phyloP scores from a whole-genome alignment of 177 flowering plant species.

The Tripterygium wilfordii region DNA sequence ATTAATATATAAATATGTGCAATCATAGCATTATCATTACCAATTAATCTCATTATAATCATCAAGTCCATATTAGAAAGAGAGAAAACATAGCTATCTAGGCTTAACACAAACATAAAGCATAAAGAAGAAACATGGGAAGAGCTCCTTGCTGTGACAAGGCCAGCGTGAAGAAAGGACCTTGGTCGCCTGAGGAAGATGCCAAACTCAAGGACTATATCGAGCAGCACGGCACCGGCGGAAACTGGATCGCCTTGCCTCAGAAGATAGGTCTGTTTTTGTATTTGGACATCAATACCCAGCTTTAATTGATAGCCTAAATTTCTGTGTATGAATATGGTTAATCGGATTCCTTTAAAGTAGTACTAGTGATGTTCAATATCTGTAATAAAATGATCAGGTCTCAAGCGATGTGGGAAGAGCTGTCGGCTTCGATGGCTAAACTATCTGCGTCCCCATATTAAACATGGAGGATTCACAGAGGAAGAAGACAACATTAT shows the following conservation, averaged over 20 bases:
- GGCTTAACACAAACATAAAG: conserved; percentile 1
- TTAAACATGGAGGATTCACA: conserved; percentile 87
- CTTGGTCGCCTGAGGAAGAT: conserved; percentile 96
- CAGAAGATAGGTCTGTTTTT: conserved; percentile 60
- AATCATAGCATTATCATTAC: conserved; percentile 8
- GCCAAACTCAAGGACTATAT: conserved; percentile 67
- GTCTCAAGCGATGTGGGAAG: conserved; percentile 86
- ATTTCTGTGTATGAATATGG: neutral
- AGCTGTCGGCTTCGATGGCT: conserved; percentile 92
- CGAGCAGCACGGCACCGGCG: conserved; percentile 70
- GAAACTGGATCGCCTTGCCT: conserved; percentile 93
- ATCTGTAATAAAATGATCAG: conserved; percentile 18
- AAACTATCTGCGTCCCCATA: conserved; percentile 84
- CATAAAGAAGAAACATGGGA: conserved; percentile 42
- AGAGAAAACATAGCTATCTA: conserved; percentile 2
- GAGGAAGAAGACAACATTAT: conserved; percentile 93
- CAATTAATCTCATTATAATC: conserved; percentile 5
- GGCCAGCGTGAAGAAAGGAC: conserved; percentile 86
- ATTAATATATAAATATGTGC: conserved; percentile 10
- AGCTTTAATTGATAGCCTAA: neutral
- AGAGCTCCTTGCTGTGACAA: conserved; percentile 98
- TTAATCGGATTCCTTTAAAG: no score
- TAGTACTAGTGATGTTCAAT: no score
- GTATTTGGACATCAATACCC: neutral
- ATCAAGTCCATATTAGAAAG: neutral